A percentile compares a stretch with the other conserved stretches of the same genome.
Conservation (phyloP, 192 early-diverging fungal genomes). For the Lobulomyces angularis region DNA sequence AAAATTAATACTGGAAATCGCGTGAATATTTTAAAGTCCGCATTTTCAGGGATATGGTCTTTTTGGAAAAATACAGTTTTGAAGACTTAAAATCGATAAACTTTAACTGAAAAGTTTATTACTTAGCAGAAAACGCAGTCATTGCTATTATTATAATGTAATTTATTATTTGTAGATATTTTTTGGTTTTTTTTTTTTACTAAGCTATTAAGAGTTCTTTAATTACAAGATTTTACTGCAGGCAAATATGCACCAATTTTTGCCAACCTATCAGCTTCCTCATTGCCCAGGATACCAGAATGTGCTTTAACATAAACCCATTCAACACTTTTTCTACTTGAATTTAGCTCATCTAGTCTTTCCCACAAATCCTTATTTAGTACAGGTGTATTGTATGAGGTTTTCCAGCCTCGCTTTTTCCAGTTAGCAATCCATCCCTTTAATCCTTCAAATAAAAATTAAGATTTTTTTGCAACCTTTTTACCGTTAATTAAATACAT, state of each 20-base stretch:
- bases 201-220: no score
- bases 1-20: no score
- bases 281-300: slow-evolving; percentile 59
- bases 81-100: no score
- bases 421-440: slow-evolving; percentile 61
- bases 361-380: slow-evolving; percentile 70
- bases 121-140: no score
- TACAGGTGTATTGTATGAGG: slow-evolving; percentile 36
- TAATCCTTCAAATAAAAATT: slow-evolving; percentile 25
- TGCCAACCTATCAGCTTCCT: slow-evolving; percentile 67
- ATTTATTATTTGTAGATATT: no score
- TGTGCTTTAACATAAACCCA: slow-evolving; percentile 58
- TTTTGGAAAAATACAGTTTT: no score
- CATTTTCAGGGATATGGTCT: no score
- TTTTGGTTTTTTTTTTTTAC: no score
- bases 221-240: no score
- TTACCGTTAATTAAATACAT: slow-evolving; percentile 58
- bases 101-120: no score
- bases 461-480: background rate
- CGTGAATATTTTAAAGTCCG: no score
- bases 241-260: slow-evolving; percentile 46
- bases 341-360: slow-evolving; percentile 28
- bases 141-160: no score
- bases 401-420: slow-evolving; percentile 58
- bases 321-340: slow-evolving; percentile 9